Base-by-base conservation (phyloP, 495 filamentous ascomycete genomes). In the Penicillium verhagenii region DNA sequence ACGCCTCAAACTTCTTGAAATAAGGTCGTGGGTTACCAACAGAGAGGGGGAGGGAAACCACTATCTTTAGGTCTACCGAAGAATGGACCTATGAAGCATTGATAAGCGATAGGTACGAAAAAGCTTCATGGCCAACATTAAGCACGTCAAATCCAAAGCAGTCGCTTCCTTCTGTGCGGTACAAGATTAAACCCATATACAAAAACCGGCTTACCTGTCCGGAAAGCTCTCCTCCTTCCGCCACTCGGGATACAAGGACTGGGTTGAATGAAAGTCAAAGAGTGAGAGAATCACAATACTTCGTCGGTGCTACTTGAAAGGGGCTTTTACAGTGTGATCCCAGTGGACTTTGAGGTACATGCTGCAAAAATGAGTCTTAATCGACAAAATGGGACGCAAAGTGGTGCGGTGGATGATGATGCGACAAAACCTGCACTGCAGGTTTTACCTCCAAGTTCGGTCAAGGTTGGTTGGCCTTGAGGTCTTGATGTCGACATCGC, bases 291-390 rank as follows among this genome's bases (percentile, higher is more conserved):
- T 8, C 28, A 10, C 28, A 2, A 31, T 31, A 31, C 13, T 10
- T 31, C 33, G 33, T 13, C 16, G 33, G 33, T 35, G 14, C n/a
- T n/a, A n/a, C n/a, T n/a, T n/a, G n/a, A n/a, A n/a, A n/a, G n/a
- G n/a, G n/a, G n/a, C n/a, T n/a, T n/a, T n/a, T n/a, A n/a, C n/a
- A n/a, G n/a, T n/a, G n/a, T n/a, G n/a, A n/a, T n/a, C n/a, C n/a
- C n/a, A n/a, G n/a, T n/a, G n/a, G n/a, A n/a, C 21, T 16, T 40
- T 40, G 24, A 55, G 49, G 49, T 37, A 52, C 51, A 57, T 56
- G 31, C 26, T 18, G 50, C 45, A 65, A 68, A 59, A 42, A 76
- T 76, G 73, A 74, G 72, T 50, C 56, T 76, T 46, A 64, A 76
- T 64, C 69, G 68, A 50, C 66, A 72, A 49, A 47, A 70, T 52